Base-by-base conservation (phyloP, 73 alveolate species). In the Urostyla sp. region DNA sequence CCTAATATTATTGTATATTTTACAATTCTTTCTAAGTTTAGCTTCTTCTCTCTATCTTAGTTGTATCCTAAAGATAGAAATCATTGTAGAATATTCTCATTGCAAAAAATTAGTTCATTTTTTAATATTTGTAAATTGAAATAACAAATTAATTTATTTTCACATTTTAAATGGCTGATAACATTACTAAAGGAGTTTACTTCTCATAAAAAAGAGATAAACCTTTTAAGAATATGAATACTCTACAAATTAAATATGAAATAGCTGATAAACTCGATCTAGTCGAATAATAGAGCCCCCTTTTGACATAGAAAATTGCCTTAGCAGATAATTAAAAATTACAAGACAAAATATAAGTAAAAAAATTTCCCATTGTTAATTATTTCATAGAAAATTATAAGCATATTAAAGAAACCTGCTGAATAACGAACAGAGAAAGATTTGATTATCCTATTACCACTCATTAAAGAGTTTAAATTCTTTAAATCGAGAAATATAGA, bases 71-170 rank as follows among this genome's bases (percentile, higher is more conserved):
- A 72, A 78, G 24, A 46, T 78, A 78, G 11, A 15, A 5, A 58
- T 78, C 89, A 18, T 57, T 43, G 31, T 66, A 43, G 45, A 78
- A 58, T 36, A 78, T 38, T 78, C 89, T 10, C 66, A 78, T 61
- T 0, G 89, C 63, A 40, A 78, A 69, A 24, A 36, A 69, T 69
- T 34, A 69, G 83, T 69, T 69, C 83, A 69, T 69, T 44, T n/a
- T 40, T 28, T 31, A 7, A 7, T 32, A 60, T 31, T 34, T 30
- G 20, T 60, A 10, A n/a, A n/a, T 32, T 8, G 8, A 55, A 15
- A n/a, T 6, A 26, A 55, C 7, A 55, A 15, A 26, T 60, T 15
- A 7, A 18, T 21, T 15, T 32, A 60, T 23, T 31, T 7, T n/a
- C n/a, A n/a, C n/a, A n/a, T n/a, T n/a, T n/a, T n/a, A n/a, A n/a